A percentile compares a stretch with the other conserved stretches of the same genome.
Conservation (phyloP, 2,329 filamentous ascomycete genomes). For the Stagonosporopsis rhizophila region DNA sequence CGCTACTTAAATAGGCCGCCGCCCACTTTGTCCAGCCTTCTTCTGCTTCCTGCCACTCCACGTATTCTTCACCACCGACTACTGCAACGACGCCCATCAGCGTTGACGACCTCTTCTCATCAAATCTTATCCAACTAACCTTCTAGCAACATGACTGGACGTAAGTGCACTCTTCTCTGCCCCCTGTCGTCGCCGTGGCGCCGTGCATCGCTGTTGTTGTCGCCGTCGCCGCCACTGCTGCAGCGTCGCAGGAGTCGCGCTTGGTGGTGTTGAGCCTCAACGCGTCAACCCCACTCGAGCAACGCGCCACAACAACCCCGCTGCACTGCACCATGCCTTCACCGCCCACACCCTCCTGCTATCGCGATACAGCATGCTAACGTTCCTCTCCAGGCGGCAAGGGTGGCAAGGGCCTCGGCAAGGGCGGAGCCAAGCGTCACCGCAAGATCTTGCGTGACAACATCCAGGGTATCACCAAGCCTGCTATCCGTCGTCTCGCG, state of each 20-base stretch:
- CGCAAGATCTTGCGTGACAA: constrained; percentile 64
- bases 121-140: constrained; percentile 23
- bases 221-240: background rate
- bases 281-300: constrained; percentile 28
- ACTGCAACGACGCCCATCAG: constrained; percentile 3
- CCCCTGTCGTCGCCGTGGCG: constrained; percentile 22
- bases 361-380: constrained; percentile 39
- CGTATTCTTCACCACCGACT: constrained; percentile 21
- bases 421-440: constrained; percentile 63
- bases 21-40: constrained; percentile 19
- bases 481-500: constrained; percentile 62
- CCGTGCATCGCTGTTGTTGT: constrained; percentile 20
- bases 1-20: constrained; percentile 32
- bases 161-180: constrained; percentile 43
- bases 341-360: constrained; percentile 18
- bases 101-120: constrained; percentile 10
- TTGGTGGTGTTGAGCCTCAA: constrained; percentile 34
- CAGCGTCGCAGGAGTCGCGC: constrained; percentile 23
- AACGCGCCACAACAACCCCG: constrained; percentile 18
- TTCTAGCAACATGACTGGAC: constrained; percentile 53
- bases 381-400: constrained; percentile 55
- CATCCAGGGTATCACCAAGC: constrained; percentile 64
- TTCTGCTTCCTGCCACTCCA: constrained; percentile 17
- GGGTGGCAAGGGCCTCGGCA: constrained; percentile 63
- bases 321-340: constrained; percentile 23